Conservation (phyloP, 2,329 filamentous ascomycete species). For the Clathrospora elynae region DNA sequence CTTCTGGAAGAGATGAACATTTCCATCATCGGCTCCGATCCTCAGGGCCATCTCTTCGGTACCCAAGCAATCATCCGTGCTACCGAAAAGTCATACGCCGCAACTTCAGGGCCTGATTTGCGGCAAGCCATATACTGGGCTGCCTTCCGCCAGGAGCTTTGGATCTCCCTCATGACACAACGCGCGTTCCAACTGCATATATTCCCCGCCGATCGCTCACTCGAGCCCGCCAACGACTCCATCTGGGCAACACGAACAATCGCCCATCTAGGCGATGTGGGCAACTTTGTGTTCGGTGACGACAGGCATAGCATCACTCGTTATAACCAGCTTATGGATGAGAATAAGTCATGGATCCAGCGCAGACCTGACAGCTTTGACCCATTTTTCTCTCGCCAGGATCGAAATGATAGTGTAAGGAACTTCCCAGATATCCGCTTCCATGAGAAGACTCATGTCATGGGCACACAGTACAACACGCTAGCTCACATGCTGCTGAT, state of each 20-base stretch:
- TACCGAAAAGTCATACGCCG: slow-evolving; percentile 42
- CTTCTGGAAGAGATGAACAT: slow-evolving; percentile 52
- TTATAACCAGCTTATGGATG: slow-evolving; percentile 41
- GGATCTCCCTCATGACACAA: slow-evolving; percentile 47
- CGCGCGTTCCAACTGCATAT: slow-evolving; percentile 45
- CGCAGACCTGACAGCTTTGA: slow-evolving; percentile 44
- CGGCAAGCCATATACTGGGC: slow-evolving; percentile 48
- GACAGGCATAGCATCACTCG: slow-evolving; percentile 38
- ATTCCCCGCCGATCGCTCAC: slow-evolving; percentile 48
- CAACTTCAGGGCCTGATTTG: slow-evolving; percentile 39
- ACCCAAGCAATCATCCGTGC: slow-evolving; percentile 46
- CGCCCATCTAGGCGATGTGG: slow-evolving; percentile 45
- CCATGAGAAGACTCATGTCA: slow-evolving; percentile 43
- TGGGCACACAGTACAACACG: slow-evolving; percentile 44
- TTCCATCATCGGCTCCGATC: slow-evolving; percentile 43
- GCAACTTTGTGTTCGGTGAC: slow-evolving; percentile 45
- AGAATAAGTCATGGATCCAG: slow-evolving; percentile 43
- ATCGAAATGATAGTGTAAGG: slow-evolving; percentile 40
- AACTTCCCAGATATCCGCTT: slow-evolving; percentile 46
- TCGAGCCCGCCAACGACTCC: slow-evolving; percentile 49
- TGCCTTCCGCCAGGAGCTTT: slow-evolving; percentile 47
- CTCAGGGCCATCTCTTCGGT: slow-evolving; percentile 48
- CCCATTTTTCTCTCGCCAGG: slow-evolving; percentile 42
- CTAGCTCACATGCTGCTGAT: slow-evolving; percentile 45
- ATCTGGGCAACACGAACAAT: slow-evolving; percentile 53